These are phyloP conservation scores for Paraphoma sp. DNA, from an alignment of 2,329 filamentous ascomycete species.

Conservation along the genomic window DNA sequence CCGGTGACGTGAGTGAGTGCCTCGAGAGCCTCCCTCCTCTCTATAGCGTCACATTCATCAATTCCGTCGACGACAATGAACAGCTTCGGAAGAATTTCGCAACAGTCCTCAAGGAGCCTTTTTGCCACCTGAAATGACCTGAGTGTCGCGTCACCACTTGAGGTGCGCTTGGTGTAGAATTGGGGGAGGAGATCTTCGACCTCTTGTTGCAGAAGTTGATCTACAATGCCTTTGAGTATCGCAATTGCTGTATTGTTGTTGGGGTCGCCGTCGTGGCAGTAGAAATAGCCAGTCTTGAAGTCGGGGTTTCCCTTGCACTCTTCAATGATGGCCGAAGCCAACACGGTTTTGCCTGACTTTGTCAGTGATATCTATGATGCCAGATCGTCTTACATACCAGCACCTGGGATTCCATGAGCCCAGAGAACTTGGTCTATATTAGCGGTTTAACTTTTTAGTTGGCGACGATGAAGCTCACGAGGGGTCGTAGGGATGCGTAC, in stretches of 20 bases:
- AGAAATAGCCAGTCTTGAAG: constrained; percentile 25
- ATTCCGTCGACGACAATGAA: constrained; percentile 35
- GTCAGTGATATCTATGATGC: neutral
- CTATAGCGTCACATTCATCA: constrained; percentile 25
- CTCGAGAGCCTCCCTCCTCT: constrained; percentile 28
- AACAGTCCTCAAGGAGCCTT: constrained; percentile 29
- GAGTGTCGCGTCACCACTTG: constrained; percentile 26
- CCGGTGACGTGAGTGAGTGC: constrained; percentile 15
- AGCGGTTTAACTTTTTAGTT: neutral
- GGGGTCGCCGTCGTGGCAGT: constrained; percentile 29
- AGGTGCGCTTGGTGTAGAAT: constrained; percentile 11
- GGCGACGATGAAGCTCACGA: neutral
- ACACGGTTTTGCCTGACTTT: constrained; percentile 33
- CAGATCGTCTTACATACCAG: constrained; percentile 14
- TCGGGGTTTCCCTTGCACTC: constrained; percentile 11
- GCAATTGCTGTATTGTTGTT: constrained; percentile 15
- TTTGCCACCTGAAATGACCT: constrained; percentile 16
- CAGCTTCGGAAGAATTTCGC: constrained; percentile 16
- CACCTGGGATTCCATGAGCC: constrained; percentile 28
- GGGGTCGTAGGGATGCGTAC: constrained; percentile 10
- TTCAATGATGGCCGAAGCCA: constrained; percentile 34
- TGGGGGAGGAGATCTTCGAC: constrained; percentile 18
- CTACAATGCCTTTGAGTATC: constrained; percentile 22
- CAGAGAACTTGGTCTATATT: constrained; percentile 18
- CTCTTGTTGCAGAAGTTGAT: constrained; percentile 25